Evolutionary conservation across 2,329 filamentous ascomycete genomes (phyloP), one percentile per base, ranked within the genome.

Genomic region (Shiraia sp.): DNA sequence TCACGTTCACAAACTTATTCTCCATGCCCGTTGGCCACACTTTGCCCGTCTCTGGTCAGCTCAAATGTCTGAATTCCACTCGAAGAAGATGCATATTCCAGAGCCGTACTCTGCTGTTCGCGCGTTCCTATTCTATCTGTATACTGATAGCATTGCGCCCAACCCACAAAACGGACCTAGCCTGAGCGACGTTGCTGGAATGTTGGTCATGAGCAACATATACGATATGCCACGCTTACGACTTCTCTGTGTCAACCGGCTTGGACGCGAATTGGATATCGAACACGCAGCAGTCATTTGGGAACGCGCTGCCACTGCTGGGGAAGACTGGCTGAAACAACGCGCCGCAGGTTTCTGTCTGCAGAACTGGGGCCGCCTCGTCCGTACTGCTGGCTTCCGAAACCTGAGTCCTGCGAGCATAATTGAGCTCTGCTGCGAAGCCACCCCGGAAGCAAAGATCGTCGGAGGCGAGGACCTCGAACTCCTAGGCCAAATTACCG

Each of bases 61-160:
- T 4, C 90, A 96, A 63, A 99, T 99, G 93, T 85, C 88, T 10
- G 93, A 99, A 67, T 99, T 95, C 61, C 93, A 99, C 66, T 93
- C 90, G 12, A 93, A 93, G 62, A 90, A 88, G 69, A 93, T 99
- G 87, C 92, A 99, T 71, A 96, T 99, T 31, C 92, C 93, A 0
- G 95, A 99, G 63, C 91, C 92, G 1, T 97, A 96, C 69, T 86
- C 85, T 1, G 90, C 96, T 0, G 93, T 99, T 32, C 90, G 89
- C 55, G 90, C 92, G 1, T 99, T 99, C 64, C 78, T 99, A 19
- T 92, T 93, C 71, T 99, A 96, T 63, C 81, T 99, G 1, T 99
- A 99, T 71, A 96, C 93, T 0, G 93, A 99, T 69, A 92, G 86
- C 55, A 96, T 99, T 54, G 70, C 72, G 4, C 56, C 63, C 1